Base-by-base conservation (phyloP, 192 early-diverging fungal genomes). In the Rhizophagus sp. region DNA sequence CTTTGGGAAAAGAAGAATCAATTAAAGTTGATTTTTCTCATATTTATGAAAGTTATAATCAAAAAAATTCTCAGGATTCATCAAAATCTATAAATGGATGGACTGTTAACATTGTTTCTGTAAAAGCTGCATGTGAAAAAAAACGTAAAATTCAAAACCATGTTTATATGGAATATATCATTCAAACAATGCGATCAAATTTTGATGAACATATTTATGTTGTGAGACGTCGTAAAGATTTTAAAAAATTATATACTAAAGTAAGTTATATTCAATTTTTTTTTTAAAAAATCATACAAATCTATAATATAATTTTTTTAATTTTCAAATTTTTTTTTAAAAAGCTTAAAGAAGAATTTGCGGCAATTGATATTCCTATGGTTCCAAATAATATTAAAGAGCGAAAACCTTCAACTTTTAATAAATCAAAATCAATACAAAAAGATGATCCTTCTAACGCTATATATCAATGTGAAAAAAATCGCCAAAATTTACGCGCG, bases 31-130 rank as follows among this genome's bases (percentile, higher is more conserved):
- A 67, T 73, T 25, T 39, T 44, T 50, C 67, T 61, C 24, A 33
- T 73, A 49, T 33, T n/a, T n/a, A 76, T 39, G 52, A 78, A 24
- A 12, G 24, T 62, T 7, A 66, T 44, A 44, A 44, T 19, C 33
- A 44, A n/a, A 39, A 66, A 50, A 12, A 44, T 34, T 11, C 19
- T 22, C 17, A 57, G 15, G 80, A 72, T 15, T 83, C 36, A 72
- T 80, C 44, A 33, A 79, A 69, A 17, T 19, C 73, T 3, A 81
- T 81, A 11, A 78, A 85, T 76, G 88, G 85, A 1, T 75, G 84
- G 15, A 76, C 83, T 6, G 81, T 90, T 67, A 89, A 88, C 39
- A 81, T 90, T 41, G 72, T 86, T n/a, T 83, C 82, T 22, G 85
- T 90, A 11, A 77, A 85, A 11, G 61, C 77, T 17, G 41, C 83